Evolutionary conservation across 2,329 filamentous ascomycete species (phyloP).

Genomic region (Onygena corvina): DNA sequence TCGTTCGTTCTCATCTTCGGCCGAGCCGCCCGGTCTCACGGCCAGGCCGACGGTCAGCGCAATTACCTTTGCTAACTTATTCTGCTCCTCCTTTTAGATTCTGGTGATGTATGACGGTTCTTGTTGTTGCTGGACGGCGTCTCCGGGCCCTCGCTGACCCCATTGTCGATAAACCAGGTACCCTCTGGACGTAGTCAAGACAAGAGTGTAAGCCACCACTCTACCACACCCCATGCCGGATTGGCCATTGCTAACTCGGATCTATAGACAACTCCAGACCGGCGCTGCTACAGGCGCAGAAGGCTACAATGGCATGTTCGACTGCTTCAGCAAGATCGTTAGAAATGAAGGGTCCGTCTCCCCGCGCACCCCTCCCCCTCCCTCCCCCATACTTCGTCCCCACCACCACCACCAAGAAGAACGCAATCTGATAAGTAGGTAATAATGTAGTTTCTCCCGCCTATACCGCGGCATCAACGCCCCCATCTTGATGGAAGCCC

Average conservation of each 20-base stretch:
- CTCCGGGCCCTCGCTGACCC: slow-evolving; percentile 15
- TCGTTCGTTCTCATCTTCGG: slow-evolving; percentile 28
- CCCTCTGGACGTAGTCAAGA: slow-evolving; percentile 96
- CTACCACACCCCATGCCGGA: background rate
- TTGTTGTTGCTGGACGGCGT: slow-evolving; percentile 21
- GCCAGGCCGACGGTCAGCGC: too few relatives aligned
- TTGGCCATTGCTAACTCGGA: slow-evolving; percentile 1
- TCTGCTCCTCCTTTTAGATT: slow-evolving; percentile 47
- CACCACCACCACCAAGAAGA: too few relatives aligned
- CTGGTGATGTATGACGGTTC: slow-evolving; percentile 59
- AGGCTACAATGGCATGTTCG: slow-evolving; percentile 89
- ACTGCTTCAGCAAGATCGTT: slow-evolving; percentile 97
- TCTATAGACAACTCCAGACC: slow-evolving; percentile 68
- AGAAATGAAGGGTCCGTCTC: slow-evolving; percentile 75
- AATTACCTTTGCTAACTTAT: slow-evolving; percentile 16
- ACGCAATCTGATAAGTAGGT: background rate
- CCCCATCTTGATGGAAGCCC: slow-evolving; percentile 94
- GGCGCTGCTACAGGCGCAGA: slow-evolving; percentile 60
- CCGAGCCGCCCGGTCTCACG: background rate
- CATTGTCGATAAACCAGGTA: slow-evolving; percentile 52
- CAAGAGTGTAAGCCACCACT: slow-evolving; percentile 60
- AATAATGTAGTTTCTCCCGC: slow-evolving; percentile 55
- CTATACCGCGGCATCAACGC: slow-evolving; percentile 92
- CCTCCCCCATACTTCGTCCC: background rate
- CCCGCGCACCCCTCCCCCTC: background rate